Percentiles rank a stretch among this genome's conserved stretches.
phyloP scores from a whole-genome alignment of 257 asterid species.

The Thymus mandschuricus region DNA sequence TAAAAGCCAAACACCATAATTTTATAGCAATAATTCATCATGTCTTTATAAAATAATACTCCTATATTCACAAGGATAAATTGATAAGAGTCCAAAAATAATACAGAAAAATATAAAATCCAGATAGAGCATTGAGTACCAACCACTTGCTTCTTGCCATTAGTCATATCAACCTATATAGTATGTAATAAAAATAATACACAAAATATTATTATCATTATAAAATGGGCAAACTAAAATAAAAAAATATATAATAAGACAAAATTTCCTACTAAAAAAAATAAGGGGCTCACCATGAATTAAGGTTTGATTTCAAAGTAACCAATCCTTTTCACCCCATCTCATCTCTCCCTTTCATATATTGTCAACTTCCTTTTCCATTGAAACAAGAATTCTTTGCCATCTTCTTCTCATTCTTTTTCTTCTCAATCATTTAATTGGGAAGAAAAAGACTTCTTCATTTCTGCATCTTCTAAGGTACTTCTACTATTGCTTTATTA shows the following conservation, averaged over 20 bases:
- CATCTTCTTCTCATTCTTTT: conserved; percentile 28
- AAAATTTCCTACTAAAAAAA: background rate
- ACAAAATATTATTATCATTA: background rate
- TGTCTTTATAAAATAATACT: no score
- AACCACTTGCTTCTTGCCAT: background rate
- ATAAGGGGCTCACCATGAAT: conserved; percentile 42
- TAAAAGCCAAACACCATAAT: background rate
- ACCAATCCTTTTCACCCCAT: conserved; percentile 28
- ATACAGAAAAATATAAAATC: background rate
- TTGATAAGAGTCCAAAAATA: no score
- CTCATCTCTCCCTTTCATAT: conserved; percentile 30
- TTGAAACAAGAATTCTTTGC: conserved; percentile 24
- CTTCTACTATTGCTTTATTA: background rate
- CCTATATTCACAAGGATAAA: no score
- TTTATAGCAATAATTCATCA: background rate
- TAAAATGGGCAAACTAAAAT: no score
- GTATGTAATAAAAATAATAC: background rate
- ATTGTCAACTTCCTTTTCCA: conserved; percentile 22
- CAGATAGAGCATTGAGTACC: background rate
- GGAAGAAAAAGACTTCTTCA: conserved; percentile 36
- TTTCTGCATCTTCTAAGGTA: conserved; percentile 40
- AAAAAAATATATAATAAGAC: background rate
- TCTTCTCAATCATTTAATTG: conserved; percentile 35
- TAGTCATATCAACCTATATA: no score
- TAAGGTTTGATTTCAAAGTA: conserved; percentile 34